Base-by-base conservation (phyloP, 441 rosid species). In the Syzygium malaccense region DNA sequence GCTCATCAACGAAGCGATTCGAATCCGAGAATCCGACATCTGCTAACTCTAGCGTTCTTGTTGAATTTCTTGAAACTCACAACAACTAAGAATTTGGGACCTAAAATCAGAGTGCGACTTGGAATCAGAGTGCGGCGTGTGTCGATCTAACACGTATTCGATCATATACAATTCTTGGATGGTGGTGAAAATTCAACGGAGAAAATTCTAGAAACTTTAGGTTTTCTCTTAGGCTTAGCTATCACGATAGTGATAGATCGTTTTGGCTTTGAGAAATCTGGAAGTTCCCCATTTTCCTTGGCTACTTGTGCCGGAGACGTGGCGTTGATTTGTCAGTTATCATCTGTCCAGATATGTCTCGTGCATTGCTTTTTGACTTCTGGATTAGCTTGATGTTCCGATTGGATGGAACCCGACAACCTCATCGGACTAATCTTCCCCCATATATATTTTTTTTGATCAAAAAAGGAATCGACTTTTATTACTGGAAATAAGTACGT, bases 111-210 rank as follows among this genome's bases (percentile, higher is more conserved):
- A 20, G 17, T 14, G 1, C 14, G 8, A 45, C 48, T 45, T 45
- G 9, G 0, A 45, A 45, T 23, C 4, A 0, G 17, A 20, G 9
- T 7, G 1, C 25, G 9, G 3, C 1, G 0, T 0, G 17, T 20
- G 51, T 13, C 4, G 0, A 1, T 19, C 15, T 14, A 8, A 5
- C 11, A 33, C 8, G 19, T 49, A 37, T 20, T 33, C 14, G 0
- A 19, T 20, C 1, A 33, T 33, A 68, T 11, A 19, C 80, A 10
- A 45, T 71, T 71, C 14, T 1, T 37, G 37, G 4, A 5, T 1
- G 7, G 5, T 2, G 28, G 2, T 0, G 15, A 10, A 71, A 71
- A 33, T 37, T 11, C 8, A 3, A 3, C 12, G 12, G 4, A 37
- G 3, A 37, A 33, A 37, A 37, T 37, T 71, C 8, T 6, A 9